Evolutionary conservation across 2,329 filamentous ascomycete genomes (phyloP).

Genomic region (Alternaria incomplexa): DNA sequence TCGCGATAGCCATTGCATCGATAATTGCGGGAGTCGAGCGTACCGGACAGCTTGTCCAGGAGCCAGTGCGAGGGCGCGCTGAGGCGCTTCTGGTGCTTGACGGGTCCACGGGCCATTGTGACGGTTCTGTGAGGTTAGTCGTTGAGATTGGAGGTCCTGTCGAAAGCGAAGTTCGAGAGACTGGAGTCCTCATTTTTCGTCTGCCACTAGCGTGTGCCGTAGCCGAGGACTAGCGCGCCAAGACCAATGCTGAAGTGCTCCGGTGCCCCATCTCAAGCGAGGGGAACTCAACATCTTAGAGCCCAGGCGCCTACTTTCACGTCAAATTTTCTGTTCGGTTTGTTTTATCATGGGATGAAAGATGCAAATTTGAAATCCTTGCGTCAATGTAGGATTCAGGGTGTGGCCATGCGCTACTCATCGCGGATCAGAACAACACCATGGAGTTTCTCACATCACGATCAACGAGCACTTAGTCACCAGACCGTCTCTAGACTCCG

Average conservation of each 20-base stretch:
- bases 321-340: not conserved
- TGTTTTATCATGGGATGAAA: not conserved
- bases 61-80: slow-evolving; percentile 99
- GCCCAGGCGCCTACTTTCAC: not conserved
- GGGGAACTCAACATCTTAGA: not conserved
- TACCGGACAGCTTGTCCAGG: slow-evolving; percentile 97
- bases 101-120: slow-evolving; percentile 74
- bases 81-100: slow-evolving; percentile 99
- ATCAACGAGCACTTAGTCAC: not conserved
- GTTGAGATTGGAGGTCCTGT: slow-evolving; percentile 41
- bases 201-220: slow-evolving; percentile 15
- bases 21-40: slow-evolving; percentile 57
- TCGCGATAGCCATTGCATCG: slow-evolving; percentile 9
- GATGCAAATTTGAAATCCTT: not conserved
- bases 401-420: not conserved
- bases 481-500: not conserved
- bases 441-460: not conserved
- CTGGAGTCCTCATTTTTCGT: slow-evolving; percentile 10
- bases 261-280: not conserved
- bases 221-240: slow-evolving; percentile 9
- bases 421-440: not conserved
- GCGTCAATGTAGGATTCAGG: not conserved
- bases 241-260: not conserved
- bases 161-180: slow-evolving; percentile 16
- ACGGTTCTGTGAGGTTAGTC: slow-evolving; percentile 50